Evolutionary conservation across 2,329 filamentous ascomycete species (phyloP).

Genomic region (Pyricularia sp.): DNA sequence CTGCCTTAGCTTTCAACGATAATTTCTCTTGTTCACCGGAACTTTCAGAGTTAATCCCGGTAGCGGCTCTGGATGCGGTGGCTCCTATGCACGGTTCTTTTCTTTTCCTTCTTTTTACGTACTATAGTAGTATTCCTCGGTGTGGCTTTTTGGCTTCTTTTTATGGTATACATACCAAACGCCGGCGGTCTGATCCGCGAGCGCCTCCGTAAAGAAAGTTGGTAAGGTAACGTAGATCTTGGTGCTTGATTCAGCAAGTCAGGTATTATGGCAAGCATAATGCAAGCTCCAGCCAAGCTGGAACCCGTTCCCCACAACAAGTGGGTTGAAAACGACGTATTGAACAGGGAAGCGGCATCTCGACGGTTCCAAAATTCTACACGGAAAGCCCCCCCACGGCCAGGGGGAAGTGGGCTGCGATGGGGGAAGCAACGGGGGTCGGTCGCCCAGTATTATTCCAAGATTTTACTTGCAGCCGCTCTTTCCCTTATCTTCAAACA

Average conservation of each 20-base stretch:
- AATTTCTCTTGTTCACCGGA: no score
- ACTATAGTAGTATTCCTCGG: slow-evolving; percentile 11
- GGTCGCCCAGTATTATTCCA: neutral
- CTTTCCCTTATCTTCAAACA: neutral
- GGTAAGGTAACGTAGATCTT: neutral
- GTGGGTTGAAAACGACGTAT: neutral
- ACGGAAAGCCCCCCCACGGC: neutral
- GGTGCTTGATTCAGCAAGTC: neutral
- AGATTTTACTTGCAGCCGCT: neutral
- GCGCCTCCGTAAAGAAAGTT: slow-evolving; percentile 7
- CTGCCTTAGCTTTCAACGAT: no score
- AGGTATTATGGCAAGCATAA: neutral
- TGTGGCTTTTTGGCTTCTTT: slow-evolving; percentile 9
- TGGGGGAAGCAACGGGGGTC: neutral
- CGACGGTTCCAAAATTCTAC: neutral
- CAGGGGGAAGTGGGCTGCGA: neutral
- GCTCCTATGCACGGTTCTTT: neutral
- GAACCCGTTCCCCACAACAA: neutral
- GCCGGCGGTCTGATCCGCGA: slow-evolving; percentile 14
- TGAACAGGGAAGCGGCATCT: neutral
- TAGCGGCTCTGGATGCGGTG: no score
- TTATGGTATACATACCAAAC: neutral
- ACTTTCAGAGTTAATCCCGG: no score
- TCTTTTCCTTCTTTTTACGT: neutral
- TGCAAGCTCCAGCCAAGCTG: neutral